These are phyloP conservation scores for Escovopsis sp. DNA, from an alignment of 2,329 filamentous ascomycete species.

Conservation along the genomic window DNA sequence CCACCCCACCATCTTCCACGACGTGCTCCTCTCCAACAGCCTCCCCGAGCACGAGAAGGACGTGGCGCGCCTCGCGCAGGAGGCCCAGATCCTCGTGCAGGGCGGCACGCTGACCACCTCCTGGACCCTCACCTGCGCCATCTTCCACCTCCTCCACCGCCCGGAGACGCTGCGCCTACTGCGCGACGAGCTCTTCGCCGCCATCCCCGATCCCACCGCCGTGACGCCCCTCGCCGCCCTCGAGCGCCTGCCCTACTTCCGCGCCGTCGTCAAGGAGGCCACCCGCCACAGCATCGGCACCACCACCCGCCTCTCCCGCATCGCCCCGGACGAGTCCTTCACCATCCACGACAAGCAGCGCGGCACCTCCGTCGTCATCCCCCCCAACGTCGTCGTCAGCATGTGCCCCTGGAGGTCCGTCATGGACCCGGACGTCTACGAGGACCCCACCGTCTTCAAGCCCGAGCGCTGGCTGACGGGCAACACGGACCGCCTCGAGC, in stretches of 20 bases:
- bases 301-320: constrained; percentile 30
- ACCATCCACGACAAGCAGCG: constrained; percentile 14
- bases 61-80: constrained; percentile 19
- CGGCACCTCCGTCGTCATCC: constrained; percentile 15
- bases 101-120: constrained; percentile 27
- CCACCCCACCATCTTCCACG: constrained; percentile 22
- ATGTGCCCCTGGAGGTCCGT: constrained; percentile 23
- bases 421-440: constrained; percentile 18
- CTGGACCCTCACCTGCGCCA: constrained; percentile 18
- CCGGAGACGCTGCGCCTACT: constrained; percentile 16
- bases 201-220: constrained; percentile 17
- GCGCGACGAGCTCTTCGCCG: constrained; percentile 20
- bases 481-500: constrained; percentile 16
- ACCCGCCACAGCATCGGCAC: constrained; percentile 33
- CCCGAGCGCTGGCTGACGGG: constrained; percentile 22
- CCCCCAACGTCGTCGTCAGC: constrained; percentile 19
- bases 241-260: constrained; percentile 27
- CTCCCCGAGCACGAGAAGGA: constrained; percentile 20
- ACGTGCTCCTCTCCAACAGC: constrained; percentile 16
- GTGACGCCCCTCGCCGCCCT: constrained; percentile 14
- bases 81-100: constrained; percentile 22
- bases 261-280: constrained; percentile 35
- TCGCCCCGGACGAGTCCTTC: constrained; percentile 24
- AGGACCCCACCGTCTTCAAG: constrained; percentile 17
- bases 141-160: constrained; percentile 20